Conservation (phyloP, 352 stramenopile genomes). For the Elongisporangium anandrum region DNA sequence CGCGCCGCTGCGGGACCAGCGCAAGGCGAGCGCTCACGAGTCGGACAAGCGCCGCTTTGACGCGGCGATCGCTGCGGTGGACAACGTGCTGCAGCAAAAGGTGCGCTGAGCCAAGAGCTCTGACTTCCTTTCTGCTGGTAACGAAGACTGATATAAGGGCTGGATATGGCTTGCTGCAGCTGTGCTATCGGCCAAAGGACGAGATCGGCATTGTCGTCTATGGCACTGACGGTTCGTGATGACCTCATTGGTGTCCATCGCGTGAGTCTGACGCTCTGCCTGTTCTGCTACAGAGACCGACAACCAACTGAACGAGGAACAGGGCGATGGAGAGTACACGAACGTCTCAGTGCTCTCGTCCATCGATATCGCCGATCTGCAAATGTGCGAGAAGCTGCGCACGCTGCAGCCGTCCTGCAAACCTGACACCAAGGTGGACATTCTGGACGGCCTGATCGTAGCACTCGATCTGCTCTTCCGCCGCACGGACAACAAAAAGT, state of each 20-base stretch:
- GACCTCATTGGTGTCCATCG: no score
- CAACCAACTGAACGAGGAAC: constrained; percentile 76
- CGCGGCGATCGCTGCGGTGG: constrained; percentile 46
- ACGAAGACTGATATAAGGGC: not conserved
- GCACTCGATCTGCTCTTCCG: constrained; percentile 76
- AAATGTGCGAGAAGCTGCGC: constrained; percentile 54
- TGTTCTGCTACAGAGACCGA: constrained; percentile 64
- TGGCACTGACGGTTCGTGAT: constrained; percentile 38
- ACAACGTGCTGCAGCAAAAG: constrained; percentile 72
- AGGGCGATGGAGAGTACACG: constrained; percentile 47
- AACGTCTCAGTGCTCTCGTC: constrained; percentile 59
- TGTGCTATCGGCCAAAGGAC: constrained; percentile 80
- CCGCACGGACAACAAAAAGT: constrained; percentile 73
- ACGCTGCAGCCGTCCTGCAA: constrained; percentile 20
- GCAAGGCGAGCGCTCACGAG: constrained; percentile 6
- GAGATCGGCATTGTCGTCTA: constrained; percentile 77
- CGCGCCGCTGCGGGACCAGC: constrained; percentile 35
- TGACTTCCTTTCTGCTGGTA: not conserved
- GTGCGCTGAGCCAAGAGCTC: constrained; percentile 6
- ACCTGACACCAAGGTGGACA: constrained; percentile 45
- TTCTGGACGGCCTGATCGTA: constrained; percentile 78
- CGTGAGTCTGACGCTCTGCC: no score
- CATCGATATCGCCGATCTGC: constrained; percentile 57
- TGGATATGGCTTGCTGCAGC: constrained; percentile 13
- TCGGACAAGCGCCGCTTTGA: constrained; percentile 54